Evolutionary conservation across 169 alveolate species (phyloP), one percentile per base, ranked within the genome.

Genomic region (Eimeria sp.): DNA sequence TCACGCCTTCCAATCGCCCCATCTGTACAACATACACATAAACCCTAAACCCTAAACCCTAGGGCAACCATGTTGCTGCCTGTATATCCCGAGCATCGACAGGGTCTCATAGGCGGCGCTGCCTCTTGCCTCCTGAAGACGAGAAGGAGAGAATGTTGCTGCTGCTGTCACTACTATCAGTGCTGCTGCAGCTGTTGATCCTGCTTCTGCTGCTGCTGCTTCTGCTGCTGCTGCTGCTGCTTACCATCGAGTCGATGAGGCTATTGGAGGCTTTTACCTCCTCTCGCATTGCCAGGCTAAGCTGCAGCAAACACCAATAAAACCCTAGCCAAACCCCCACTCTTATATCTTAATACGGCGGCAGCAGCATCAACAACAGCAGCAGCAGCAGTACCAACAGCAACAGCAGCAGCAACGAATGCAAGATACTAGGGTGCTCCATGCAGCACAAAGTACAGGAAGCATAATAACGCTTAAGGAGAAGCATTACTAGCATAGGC

Each of bases 261-360:
- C 25, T 65, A 88, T 92, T 92, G 2, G 96, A 92, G 30, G 89
- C 88, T 93, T 92, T 90, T 16, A 92, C 96, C 58, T 92, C 96
- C 49, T 92, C 96, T 6, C 96, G 82, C 96, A 92, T 92, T 22
- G 96, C 96, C 87, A 92, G 84, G 63, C 96, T 92, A 49, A 92
- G 96, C 96, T 92, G 96, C 61, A 67, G 43, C 45, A n/a, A 7
- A 45, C 27, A 5, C 89, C 54, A 6, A 47, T 89, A 47, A 49
- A 58, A 47, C 6, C 34, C 75, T 4, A 76, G 14, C 43, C 20
- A 47, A 22, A 30, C 70, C 91, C 75, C 27, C 10, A 22, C 18
- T 13, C 67, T 51, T 25, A n/a, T 7, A 1, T 30, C 20, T 3
- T 11, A 27, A 7, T 22, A n/a, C 61, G 7, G 61, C 65, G 7